Base-by-base conservation (phyloP, 306 rosid species). In the Prunus campanulata region DNA sequence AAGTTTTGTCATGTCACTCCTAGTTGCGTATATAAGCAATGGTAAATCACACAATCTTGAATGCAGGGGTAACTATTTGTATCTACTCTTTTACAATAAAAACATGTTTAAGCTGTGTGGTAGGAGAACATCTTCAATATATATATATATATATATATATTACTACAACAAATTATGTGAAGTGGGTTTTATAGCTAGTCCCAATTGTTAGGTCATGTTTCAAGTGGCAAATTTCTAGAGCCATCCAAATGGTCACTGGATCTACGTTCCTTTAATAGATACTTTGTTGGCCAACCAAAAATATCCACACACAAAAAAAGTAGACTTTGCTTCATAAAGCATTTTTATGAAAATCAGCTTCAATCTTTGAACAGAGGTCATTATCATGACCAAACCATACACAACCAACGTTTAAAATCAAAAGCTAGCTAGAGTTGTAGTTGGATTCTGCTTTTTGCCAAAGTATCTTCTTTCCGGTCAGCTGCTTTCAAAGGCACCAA, bases 291-390 rank as follows among this genome's bases (percentile, higher is more conserved):
- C 74, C 63, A 52, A 19, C 6, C 8, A 35, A 52, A 70, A 32
- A 22, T 24, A 25, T 32, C 39, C 39, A 32, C 39, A 32, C 35
- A 32, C 39, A 32, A 16, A 44, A 6, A 30, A 71, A 44, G 63
- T 52, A 19, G 20, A 70, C 74, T 11, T 70, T 70, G 47, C 47
- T 70, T 70, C 60, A 70, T 52, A 39, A 16, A 16, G 63, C 49
- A 19, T 22, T 27, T 35, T 5, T 16, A 29, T 30, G 30, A 71
- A 48, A 70, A 9, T 51, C 62, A 51, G 13, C 6, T 3, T 71
- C 48, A 35, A 71, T 71, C 52, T 42, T 11, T 11, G 64, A 5
- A 51, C 65, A 18, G 29, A 57, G 30, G 49, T 30, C 24, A 24
- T 71, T 6, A 6, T 30, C 19, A 5, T 69, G 74, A 70, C 49